A percentile compares a stretch with the other conserved stretches of the same genome.
These are phyloP conservation scores for Paulownia fortunei DNA, from an alignment of 257 asterid species.

Conservation along the genomic window DNA sequence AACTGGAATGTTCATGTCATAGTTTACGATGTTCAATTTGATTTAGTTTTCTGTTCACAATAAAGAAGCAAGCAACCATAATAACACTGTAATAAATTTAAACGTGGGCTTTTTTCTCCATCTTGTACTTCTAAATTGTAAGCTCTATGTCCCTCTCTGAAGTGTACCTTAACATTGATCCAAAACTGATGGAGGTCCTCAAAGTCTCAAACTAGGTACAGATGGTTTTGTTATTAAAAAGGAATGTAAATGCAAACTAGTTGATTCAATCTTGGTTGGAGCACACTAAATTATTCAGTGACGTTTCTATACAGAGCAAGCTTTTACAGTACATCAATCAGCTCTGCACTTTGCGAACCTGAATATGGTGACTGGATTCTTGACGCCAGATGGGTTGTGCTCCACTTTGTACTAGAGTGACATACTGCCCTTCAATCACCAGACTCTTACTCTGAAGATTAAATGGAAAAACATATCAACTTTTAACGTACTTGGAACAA, in stretches of 20 bases:
- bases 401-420: constrained; percentile 98
- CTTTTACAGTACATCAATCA: constrained; percentile 40
- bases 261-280: constrained; percentile 11
- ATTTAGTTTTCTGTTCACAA: background rate
- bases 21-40: background rate
- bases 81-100: background rate
- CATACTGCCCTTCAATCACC: constrained; percentile 77
- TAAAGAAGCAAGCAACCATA: constrained; percentile 6
- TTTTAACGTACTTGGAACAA: background rate
- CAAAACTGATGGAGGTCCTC: background rate
- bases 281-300: background rate
- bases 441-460: constrained; percentile 62
- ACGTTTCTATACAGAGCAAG: constrained; percentile 18
- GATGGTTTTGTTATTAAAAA: constrained; percentile 24
- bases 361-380: constrained; percentile 93
- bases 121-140: background rate
- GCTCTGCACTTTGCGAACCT: constrained; percentile 83
- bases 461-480: constrained; percentile 1
- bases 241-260: background rate
- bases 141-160: background rate
- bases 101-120: background rate
- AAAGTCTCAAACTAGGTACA: background rate
- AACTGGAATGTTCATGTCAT: background rate
- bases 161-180: constrained; percentile 12
- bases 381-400: constrained; percentile 99